Evolutionary conservation across 2,329 filamentous ascomycete species (phyloP).

Genomic region (Juglanconis sp.): DNA sequence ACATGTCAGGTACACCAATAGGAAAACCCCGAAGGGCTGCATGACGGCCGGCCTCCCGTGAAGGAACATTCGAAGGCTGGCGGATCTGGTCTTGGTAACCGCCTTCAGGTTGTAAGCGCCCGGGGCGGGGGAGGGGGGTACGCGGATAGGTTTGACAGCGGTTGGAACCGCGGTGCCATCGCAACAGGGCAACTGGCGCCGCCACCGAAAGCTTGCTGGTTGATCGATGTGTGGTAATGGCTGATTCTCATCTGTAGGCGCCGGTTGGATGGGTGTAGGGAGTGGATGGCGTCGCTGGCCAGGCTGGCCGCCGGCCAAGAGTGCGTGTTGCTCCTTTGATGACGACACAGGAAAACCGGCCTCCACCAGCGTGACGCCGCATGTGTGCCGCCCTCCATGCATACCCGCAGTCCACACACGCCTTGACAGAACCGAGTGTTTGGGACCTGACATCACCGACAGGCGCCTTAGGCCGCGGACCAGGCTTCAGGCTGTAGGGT

Average conservation of each 20-base stretch:
- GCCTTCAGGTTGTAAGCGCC: not conserved
- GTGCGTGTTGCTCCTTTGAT: not conserved
- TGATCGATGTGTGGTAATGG: not conserved
- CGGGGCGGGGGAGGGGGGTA: not conserved
- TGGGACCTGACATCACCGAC: not conserved
- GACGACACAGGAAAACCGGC: not conserved
- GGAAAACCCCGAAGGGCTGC: constrained; percentile 10
- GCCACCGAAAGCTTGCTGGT: not conserved
- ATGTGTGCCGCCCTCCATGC: not conserved
- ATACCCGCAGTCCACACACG: not conserved
- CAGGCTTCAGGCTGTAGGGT: not conserved
- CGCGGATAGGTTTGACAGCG: not conserved
- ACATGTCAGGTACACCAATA: constrained; percentile 19
- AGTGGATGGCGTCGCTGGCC: not conserved
- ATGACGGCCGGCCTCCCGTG: not conserved
- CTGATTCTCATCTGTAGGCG: not conserved
- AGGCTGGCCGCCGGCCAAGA: not conserved
- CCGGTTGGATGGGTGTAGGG: not conserved
- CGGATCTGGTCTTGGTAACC: not conserved
- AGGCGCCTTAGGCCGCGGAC: not conserved
- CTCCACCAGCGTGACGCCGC: constrained; percentile 8
- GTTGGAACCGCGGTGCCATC: not conserved
- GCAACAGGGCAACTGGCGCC: not conserved
- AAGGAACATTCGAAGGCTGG: not conserved
- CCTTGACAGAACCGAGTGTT: not conserved